Percentiles rank a stretch among this genome's conserved stretches.
These are phyloP conservation scores for Monosporascus sp. DNA, from an alignment of 2,329 filamentous ascomycete genomes.

Conservation along the genomic window DNA sequence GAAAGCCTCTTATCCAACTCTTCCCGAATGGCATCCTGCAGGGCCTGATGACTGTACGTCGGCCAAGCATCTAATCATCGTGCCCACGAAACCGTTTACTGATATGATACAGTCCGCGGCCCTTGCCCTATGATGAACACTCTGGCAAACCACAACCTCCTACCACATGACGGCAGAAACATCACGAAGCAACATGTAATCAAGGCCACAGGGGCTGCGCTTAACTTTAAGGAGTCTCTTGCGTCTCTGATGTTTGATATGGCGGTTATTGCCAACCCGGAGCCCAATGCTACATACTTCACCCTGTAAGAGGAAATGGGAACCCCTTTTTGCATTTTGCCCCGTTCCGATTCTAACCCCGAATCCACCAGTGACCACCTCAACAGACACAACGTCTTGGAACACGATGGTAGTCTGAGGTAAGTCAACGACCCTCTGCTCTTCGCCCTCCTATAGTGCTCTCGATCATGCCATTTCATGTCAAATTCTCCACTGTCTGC, in stretches of 20 bases:
- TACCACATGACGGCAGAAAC: constrained; percentile 39
- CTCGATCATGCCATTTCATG: too few relatives aligned
- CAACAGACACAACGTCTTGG: constrained; percentile 40
- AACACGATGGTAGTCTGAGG: constrained; percentile 43
- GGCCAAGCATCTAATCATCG: not conserved
- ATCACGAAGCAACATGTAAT: constrained; percentile 33
- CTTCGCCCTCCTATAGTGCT: too few relatives aligned
- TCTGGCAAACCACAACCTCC: constrained; percentile 44
- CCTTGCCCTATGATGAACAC: constrained; percentile 49
- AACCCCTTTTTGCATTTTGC: too few relatives aligned
- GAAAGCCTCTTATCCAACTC: too few relatives aligned
- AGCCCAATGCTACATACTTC: constrained; percentile 38
- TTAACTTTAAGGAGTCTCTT: constrained; percentile 38
- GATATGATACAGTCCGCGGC: constrained; percentile 24
- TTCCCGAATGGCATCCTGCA: constrained; percentile 2
- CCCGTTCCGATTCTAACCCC: too few relatives aligned
- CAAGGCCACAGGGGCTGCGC: constrained; percentile 30
- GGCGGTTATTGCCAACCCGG: constrained; percentile 36
- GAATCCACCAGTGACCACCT: constrained; percentile 29
- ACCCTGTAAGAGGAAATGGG: constrained; percentile 15
- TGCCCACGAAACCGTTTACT: constrained; percentile 1
- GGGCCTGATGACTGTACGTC: constrained; percentile 8
- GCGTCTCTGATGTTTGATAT: constrained; percentile 35
- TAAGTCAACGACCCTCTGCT: too few relatives aligned
- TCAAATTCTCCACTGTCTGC: too few relatives aligned